phyloP scores from a whole-genome alignment of 495 filamentous ascomycete genomes.

The Xanthoparmelia taractica region DNA sequence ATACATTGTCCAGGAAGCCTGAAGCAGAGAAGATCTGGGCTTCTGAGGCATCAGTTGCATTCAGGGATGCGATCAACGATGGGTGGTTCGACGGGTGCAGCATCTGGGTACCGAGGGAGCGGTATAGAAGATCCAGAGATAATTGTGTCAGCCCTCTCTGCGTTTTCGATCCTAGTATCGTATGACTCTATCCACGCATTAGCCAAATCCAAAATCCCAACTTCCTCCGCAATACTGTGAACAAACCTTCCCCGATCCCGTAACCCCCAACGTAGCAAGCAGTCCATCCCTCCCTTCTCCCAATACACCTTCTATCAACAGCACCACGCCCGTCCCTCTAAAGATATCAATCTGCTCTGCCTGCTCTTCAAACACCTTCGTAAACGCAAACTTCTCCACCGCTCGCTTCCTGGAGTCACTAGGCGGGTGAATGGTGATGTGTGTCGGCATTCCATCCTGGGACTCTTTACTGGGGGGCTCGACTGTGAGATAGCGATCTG shows the following conservation, averaged over 20 bases:
- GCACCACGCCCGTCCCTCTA: constrained; percentile 66
- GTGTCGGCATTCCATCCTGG: constrained; percentile 49
- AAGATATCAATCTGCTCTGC: constrained; percentile 81
- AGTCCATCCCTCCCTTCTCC: constrained; percentile 78
- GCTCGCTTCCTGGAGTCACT: constrained; percentile 70
- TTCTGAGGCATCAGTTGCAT: constrained; percentile 72
- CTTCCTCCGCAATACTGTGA: background rate
- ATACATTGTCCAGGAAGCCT: constrained; percentile 72
- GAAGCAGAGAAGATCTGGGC: constrained; percentile 70
- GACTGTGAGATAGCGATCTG: constrained; percentile 71
- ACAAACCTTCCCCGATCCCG: constrained; percentile 87
- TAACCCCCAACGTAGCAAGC: constrained; percentile 87
- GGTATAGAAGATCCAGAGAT: constrained; percentile 81
- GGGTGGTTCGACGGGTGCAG: constrained; percentile 52
- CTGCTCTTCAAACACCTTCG: constrained; percentile 82
- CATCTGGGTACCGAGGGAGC: constrained; percentile 59
- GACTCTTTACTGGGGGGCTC: constrained; percentile 48
- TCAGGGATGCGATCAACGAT: constrained; percentile 60
- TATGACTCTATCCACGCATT: constrained; percentile 65
- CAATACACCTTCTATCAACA: constrained; percentile 70
- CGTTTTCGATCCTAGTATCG: constrained; percentile 81
- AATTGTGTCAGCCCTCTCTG: constrained; percentile 89
- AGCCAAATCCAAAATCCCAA: constrained; percentile 19
- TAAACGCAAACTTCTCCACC: constrained; percentile 91
- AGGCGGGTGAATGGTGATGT: constrained; percentile 83